Base-by-base conservation (phyloP, 306 rosid species). In the Amphicarpaea edgeworthii region DNA sequence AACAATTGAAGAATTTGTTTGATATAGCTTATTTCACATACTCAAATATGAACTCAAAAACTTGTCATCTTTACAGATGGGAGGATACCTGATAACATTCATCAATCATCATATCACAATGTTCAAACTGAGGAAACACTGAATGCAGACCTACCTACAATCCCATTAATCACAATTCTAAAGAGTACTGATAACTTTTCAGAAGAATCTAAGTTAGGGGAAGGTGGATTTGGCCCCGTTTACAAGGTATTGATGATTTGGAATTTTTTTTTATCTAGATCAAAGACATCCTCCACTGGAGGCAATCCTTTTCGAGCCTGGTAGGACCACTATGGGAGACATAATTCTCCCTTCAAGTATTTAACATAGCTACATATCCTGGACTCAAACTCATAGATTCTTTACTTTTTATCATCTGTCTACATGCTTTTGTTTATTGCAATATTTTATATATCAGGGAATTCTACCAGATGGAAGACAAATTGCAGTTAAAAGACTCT, bases 401-500 rank as follows among this genome's bases (percentile, higher is more conserved):
- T 11, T 12, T 12, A 57, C 17, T 28, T 24, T 12, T 12, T 24
- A 24, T 6, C 38, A 24, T 12, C 12, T 24, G 11, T 24, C 8
- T 5, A 24, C 12, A 24, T 55, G 5, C 37, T 57, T 21, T 57
- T 2, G 0, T 2, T n/a, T 32, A 7, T 15, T 30, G 37, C 37
- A 30, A 30, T 3, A 0, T 78, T 15, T 3, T 57, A n/a, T n/a
- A n/a, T n/a, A 3, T 47, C 66, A 87, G 93, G 92, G 90, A 16
- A 70, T 6, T 68, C 77, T 90, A 5, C 65, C 81, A 12, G 75
- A 84, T 73, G 90, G 91, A n/a, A 81, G 77, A 63, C 78, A 71
- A 62, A 68, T 85, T 26, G 94, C 90, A 0, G 85, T 89, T 2
- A 89, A 89, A 78, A 87, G 90, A 37, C 83, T 89, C 7, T 86